Evolutionary conservation across 176 grass and related monocot species (phyloP).

Genomic region (Dactylis glomerata): DNA sequence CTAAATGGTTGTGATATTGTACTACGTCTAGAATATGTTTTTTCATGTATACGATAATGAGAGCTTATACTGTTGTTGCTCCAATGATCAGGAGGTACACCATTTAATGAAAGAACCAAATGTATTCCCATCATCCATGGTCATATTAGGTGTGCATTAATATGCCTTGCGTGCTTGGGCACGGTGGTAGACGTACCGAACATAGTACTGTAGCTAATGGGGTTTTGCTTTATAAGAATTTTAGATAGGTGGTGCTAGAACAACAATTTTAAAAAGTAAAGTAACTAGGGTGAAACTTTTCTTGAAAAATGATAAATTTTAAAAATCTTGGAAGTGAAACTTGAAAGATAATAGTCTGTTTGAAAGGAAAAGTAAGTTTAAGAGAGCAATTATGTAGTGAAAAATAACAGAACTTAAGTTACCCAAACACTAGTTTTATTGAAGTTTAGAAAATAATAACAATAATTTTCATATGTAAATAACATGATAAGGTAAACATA

Average conservation of each 20-base stretch:
- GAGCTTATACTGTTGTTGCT: background rate
- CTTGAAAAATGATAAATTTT: background rate
- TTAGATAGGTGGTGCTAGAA: too few species aligned
- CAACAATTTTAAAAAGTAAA: background rate
- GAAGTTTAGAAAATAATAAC: background rate
- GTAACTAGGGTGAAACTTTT: background rate
- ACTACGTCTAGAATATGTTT: background rate
- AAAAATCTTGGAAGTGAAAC: background rate
- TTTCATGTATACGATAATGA: background rate
- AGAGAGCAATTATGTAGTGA: too few species aligned
- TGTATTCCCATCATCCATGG: background rate
- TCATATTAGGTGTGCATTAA: slow-evolving; percentile 6
- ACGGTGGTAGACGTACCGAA: background rate
- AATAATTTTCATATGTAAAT: background rate
- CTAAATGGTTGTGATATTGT: background rate
- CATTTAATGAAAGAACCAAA: slow-evolving; percentile 12
- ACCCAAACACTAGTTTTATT: too few species aligned
- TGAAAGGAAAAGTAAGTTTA: background rate
- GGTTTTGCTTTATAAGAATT: too few species aligned
- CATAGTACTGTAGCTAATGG: too few species aligned
- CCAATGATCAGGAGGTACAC: background rate
- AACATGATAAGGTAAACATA: background rate
- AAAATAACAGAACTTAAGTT: too few species aligned
- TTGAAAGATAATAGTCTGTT: background rate
- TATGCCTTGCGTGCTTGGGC: background rate